phyloP scores from a whole-genome alignment of 2,329 filamentous ascomycete species.

The Trichoderma polysporum region DNA sequence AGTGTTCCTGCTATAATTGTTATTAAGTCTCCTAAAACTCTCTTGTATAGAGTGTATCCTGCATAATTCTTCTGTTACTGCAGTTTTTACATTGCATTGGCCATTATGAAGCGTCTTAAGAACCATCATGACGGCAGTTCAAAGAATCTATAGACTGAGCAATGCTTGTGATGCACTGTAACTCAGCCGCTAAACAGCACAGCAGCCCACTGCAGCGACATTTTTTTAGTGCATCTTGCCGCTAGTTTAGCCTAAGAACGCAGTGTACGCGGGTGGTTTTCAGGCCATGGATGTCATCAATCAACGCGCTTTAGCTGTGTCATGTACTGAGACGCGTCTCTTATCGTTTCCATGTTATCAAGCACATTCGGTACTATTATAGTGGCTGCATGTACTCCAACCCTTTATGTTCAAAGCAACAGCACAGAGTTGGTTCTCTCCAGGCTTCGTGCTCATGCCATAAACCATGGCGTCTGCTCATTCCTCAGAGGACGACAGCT shows the following conservation, averaged over 20 bases:
- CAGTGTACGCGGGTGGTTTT: not conserved
- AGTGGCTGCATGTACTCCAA: conserved; percentile 1
- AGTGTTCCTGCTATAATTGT: too few species aligned
- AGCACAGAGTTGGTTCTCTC: not conserved
- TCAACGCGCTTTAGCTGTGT: conserved; percentile 13
- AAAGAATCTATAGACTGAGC: not conserved
- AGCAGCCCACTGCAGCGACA: not conserved
- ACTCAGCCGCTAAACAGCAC: not conserved
- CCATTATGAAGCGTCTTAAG: not conserved
- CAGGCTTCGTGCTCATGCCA: not conserved
- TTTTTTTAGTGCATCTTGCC: not conserved
- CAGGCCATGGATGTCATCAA: not conserved
- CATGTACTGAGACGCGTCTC: conserved; percentile 10
- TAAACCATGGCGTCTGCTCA: conserved; percentile 33
- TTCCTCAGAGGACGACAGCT: conserved; percentile 29
- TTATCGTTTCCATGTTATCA: conserved; percentile 10
- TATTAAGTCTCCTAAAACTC: too few species aligned
- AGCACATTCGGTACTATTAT: not conserved
- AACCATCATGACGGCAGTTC: not conserved
- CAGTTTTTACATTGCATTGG: not conserved
- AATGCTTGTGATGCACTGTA: not conserved
- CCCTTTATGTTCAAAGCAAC: not conserved
- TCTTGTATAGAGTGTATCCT: too few species aligned
- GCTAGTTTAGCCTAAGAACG: not conserved
- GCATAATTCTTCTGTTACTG: too few species aligned